These are phyloP conservation scores for Aspergillus jensenii DNA, from an alignment of 2,329 filamentous ascomycete genomes.

Conservation along the genomic window DNA sequence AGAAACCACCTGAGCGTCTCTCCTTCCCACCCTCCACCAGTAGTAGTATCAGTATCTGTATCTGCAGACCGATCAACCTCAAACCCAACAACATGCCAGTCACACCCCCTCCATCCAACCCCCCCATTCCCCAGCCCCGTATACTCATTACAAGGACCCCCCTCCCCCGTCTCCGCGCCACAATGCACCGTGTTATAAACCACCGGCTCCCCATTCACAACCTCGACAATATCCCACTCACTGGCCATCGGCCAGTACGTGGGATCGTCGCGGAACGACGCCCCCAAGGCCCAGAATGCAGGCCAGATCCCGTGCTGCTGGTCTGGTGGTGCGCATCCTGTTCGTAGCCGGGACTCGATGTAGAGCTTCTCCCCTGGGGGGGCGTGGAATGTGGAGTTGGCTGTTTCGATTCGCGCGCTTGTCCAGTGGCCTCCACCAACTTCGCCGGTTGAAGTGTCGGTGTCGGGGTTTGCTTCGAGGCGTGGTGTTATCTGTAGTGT, in stretches of 20 bases:
- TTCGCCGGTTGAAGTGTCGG: background rate
- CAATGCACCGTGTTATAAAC: constrained; percentile 10
- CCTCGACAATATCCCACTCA: constrained; percentile 10
- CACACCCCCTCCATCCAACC: background rate
- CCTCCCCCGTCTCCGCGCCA: background rate
- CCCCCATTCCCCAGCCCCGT: constrained; percentile 8
- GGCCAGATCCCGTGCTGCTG: constrained; percentile 6
- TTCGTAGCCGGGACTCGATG: constrained; percentile 2
- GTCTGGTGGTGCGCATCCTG: background rate
- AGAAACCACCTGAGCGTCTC: constrained; percentile 7
- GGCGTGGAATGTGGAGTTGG: background rate
- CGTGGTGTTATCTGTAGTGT: constrained; percentile 1
- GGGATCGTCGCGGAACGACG: background rate
- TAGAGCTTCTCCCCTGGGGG: background rate
- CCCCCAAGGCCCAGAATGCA: constrained; percentile 11
- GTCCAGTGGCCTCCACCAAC: background rate
- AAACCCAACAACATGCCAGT: constrained; percentile 11
- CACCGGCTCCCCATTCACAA: background rate
- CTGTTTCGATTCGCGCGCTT: constrained; percentile 11
- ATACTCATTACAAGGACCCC: constrained; percentile 10
- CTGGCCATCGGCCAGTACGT: constrained; percentile 5
- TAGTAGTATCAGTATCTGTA: background rate
- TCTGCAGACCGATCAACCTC: constrained; percentile 7
- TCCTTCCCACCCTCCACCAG: background rate
- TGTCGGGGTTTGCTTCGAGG: background rate